These are phyloP conservation scores for Neofusicoccum umdonicola DNA, from an alignment of 2,329 filamentous ascomycete genomes.

Conservation along the genomic window DNA sequence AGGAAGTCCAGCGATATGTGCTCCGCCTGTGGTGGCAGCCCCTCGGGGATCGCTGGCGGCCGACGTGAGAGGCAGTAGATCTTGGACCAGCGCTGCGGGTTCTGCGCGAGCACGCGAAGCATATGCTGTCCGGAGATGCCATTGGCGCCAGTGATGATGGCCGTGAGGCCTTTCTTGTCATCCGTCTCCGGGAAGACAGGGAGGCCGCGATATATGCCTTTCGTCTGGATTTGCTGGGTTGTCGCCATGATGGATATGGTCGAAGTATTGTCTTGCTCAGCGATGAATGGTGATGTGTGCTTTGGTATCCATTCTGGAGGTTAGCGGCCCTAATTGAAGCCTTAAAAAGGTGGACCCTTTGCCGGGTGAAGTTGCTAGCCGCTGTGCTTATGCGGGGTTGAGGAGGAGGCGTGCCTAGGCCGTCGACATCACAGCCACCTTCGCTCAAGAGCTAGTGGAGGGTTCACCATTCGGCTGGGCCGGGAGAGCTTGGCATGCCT, in stretches of 20 bases:
- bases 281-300: background rate
- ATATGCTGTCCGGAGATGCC: conserved; percentile 55
- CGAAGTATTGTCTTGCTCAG: background rate
- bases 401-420: background rate
- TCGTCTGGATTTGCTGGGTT: conserved; percentile 23
- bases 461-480: background rate
- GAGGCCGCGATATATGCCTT: conserved; percentile 52
- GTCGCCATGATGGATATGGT: background rate
- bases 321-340: background rate
- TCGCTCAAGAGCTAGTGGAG: background rate
- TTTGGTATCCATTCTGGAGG: background rate
- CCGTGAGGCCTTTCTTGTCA: conserved; percentile 45
- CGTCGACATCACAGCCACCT: background rate
- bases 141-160: conserved; percentile 55
- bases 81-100: conserved; percentile 51
- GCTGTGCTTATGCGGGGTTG: conserved; percentile 8
- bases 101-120: conserved; percentile 47
- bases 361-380: background rate
- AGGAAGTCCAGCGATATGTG: conserved; percentile 45
- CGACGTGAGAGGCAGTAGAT: conserved; percentile 51
- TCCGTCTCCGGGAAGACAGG: conserved; percentile 41
- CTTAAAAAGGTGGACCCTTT: background rate
- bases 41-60: conserved; percentile 42
- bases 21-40: conserved; percentile 38
- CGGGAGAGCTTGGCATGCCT: background rate